A percentile compares a stretch with the other conserved stretches of the same genome.
phyloP scores from a whole-genome alignment of 1,139 yeast species.

The Hanseniaspora gamundiae region DNA sequence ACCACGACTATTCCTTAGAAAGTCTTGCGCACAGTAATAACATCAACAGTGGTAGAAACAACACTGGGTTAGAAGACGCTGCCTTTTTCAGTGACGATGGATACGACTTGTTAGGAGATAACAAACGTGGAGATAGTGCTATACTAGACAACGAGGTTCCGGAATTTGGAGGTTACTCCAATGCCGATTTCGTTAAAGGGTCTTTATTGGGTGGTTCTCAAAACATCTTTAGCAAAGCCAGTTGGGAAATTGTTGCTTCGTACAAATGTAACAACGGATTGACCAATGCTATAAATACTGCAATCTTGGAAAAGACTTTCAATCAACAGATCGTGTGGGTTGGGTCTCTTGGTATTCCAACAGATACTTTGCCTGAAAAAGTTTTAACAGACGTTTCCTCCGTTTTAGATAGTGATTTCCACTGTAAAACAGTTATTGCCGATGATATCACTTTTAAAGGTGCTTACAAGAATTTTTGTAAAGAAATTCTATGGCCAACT shows the following conservation, averaged over 20 bases:
- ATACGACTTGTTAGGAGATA: conserved; percentile 10
- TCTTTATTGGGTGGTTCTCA: conserved; percentile 33
- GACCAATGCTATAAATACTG: conserved; percentile 68
- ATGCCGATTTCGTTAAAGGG: conserved; percentile 25
- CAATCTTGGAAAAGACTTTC: conserved; percentile 36
- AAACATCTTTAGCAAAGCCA: conserved; percentile 55
- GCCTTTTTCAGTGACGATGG: conserved; percentile 12
- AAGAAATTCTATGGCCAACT: conserved; percentile 93
- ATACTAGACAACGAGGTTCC: conserved; percentile 30
- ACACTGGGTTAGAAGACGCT: conserved; percentile 1
- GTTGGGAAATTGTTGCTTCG: conserved; percentile 62
- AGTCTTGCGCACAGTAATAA: neutral
- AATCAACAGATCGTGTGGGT: conserved; percentile 55
- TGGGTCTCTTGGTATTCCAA: conserved; percentile 85
- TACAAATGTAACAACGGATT: conserved; percentile 84
- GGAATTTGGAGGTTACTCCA: conserved; percentile 69
- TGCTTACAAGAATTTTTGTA: conserved; percentile 81
- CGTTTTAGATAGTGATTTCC: conserved; percentile 35
- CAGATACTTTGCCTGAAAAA: conserved; percentile 56
- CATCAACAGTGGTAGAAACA: too few species aligned
- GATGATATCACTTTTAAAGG: conserved; percentile 76
- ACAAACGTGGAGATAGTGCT: conserved; percentile 1
- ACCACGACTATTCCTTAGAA: neutral
- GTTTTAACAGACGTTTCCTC: conserved; percentile 40
- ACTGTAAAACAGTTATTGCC: conserved; percentile 58